Conservation (phyloP, 1,284 basidiomycete species). For the Apiotrichum veenhuisii region DNA sequence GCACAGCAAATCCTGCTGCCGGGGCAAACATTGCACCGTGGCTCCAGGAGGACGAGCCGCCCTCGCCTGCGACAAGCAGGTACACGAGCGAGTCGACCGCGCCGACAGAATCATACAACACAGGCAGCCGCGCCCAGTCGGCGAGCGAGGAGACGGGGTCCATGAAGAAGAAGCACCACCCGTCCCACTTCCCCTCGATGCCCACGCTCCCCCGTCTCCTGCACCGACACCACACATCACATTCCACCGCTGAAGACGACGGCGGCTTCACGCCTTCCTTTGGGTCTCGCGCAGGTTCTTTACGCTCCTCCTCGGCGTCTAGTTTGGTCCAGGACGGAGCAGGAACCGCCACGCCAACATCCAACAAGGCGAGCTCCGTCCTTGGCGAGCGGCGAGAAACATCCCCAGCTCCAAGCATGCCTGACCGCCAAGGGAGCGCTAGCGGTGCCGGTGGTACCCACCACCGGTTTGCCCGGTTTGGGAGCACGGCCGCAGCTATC, state of each 20-base stretch:
- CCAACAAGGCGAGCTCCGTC: background rate
- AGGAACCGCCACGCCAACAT: slow-evolving; percentile 7
- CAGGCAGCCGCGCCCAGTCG: background rate
- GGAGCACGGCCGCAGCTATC: slow-evolving; percentile 21
- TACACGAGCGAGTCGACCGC: background rate
- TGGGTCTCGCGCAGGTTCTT: background rate
- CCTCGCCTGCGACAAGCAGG: slow-evolving; percentile 1
- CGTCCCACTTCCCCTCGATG: slow-evolving; percentile 32
- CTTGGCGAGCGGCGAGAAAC: background rate
- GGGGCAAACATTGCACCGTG: slow-evolving; percentile 45
- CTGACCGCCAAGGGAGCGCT: background rate
- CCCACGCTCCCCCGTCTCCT: slow-evolving; percentile 25
- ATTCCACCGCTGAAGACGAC: slow-evolving; percentile 5
- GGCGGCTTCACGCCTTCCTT: background rate
- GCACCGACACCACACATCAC: slow-evolving; percentile 7
- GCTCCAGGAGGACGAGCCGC: slow-evolving; percentile 37
- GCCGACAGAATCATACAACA: background rate
- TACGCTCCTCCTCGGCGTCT: slow-evolving; percentile 11
- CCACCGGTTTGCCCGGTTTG: slow-evolving; percentile 24
- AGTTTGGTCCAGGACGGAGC: slow-evolving; percentile 9
- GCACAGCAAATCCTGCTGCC: slow-evolving; percentile 3
- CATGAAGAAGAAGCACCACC: slow-evolving; percentile 12
- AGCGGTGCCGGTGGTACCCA: background rate
- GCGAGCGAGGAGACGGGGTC: background rate
- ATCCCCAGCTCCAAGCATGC: background rate